These are phyloP conservation scores for Moesziomyces sp. DNA, from an alignment of 1,284 basidiomycete species.

Conservation along the genomic window DNA sequence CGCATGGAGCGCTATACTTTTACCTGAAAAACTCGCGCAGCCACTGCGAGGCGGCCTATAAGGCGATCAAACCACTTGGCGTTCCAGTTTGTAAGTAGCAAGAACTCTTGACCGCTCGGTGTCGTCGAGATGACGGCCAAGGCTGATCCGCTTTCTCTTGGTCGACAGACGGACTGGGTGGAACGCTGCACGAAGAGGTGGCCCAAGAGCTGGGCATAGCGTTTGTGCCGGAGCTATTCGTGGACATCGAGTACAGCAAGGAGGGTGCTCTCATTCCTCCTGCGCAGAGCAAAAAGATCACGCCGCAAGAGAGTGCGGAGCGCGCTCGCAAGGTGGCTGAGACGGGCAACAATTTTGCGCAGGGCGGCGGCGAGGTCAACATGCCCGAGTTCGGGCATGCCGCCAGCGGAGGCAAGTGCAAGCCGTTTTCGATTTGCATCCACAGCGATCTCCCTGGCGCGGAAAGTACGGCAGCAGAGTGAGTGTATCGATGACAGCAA, in stretches of 20 bases:
- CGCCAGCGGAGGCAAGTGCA: slow-evolving; percentile 16
- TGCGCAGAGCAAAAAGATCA: slow-evolving; percentile 33
- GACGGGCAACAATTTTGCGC: slow-evolving; percentile 24
- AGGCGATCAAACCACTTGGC: slow-evolving; percentile 32
- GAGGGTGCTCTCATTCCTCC: slow-evolving; percentile 37
- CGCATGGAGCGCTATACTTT: slow-evolving; percentile 41
- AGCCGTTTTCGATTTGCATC: slow-evolving; percentile 40
- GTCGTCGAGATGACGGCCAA: too few species aligned
- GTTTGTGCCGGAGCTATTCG: slow-evolving; percentile 42
- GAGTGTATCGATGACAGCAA: neutral
- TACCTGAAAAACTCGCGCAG: slow-evolving; percentile 25
- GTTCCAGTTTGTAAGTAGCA: slow-evolving; percentile 31
- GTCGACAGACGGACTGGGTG: slow-evolving; percentile 25
- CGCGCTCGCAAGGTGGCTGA: slow-evolving; percentile 24
- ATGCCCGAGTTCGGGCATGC: slow-evolving; percentile 22
- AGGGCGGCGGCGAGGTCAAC: slow-evolving; percentile 21
- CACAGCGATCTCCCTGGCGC: slow-evolving; percentile 34
- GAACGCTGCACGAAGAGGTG: slow-evolving; percentile 30
- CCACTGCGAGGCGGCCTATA: slow-evolving; percentile 24
- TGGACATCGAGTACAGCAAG: slow-evolving; percentile 39
- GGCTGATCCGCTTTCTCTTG: neutral
- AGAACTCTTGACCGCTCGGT: too few species aligned
- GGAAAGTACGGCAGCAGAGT: slow-evolving; percentile 13
- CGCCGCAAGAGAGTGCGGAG: slow-evolving; percentile 33
- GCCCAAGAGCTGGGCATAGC: slow-evolving; percentile 19